phyloP scores from a whole-genome alignment of 1,284 basidiomycete genomes.

The Heterobasidion occidentale region DNA sequence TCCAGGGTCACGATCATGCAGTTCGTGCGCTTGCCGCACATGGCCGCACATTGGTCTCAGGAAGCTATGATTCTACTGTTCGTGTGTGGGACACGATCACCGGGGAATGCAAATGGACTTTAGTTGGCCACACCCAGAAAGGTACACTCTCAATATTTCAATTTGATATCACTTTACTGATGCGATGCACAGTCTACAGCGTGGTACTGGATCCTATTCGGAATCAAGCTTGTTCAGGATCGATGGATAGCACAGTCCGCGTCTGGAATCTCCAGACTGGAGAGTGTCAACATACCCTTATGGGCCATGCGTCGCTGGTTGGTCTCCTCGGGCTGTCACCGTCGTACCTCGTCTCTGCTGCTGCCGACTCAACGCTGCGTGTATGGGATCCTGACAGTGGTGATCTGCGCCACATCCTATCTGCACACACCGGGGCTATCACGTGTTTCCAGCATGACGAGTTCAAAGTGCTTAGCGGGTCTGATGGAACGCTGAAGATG shows the following conservation, averaged over 20 bases:
- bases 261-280: constrained; percentile 86
- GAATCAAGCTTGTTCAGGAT: constrained; percentile 87
- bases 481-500: constrained; percentile 94
- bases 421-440: constrained; percentile 88
- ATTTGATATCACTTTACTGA: neutral
- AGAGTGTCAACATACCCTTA: constrained; percentile 70
- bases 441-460: constrained; percentile 98
- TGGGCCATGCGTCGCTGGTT: constrained; percentile 84
- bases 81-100: constrained; percentile 92
- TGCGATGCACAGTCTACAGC: constrained; percentile 66
- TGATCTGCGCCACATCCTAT: constrained; percentile 70
- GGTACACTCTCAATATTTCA: constrained; percentile 36
- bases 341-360: constrained; percentile 85
- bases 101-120: constrained; percentile 75
- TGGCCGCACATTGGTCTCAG: constrained; percentile 86
- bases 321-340: constrained; percentile 84
- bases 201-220: constrained; percentile 82
- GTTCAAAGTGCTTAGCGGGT: constrained; percentile 89
- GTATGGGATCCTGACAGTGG: constrained; percentile 88
- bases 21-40: constrained; percentile 89
- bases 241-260: constrained; percentile 93
- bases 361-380: constrained; percentile 87
- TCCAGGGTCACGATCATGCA: constrained; percentile 86
- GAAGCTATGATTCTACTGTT: constrained; percentile 90
- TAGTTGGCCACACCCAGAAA: constrained; percentile 87